These are phyloP conservation scores for Thalassiosira profunda DNA, from an alignment of 108 stramenopile species.

Conservation along the genomic window DNA sequence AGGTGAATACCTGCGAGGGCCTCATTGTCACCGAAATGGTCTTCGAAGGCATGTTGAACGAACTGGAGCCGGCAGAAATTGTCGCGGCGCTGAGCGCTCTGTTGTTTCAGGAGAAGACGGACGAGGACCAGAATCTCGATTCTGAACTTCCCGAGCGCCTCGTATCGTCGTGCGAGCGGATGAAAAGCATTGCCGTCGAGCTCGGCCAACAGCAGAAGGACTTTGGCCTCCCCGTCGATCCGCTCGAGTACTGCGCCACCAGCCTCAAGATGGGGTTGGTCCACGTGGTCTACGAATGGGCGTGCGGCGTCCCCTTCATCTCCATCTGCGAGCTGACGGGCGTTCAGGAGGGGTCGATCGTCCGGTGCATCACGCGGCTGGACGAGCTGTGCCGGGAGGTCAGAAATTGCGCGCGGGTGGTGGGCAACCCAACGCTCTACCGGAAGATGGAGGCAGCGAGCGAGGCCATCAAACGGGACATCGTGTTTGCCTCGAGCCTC, in stretches of 20 bases:
- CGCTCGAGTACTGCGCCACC: constrained; percentile 77
- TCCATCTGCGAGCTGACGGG: constrained; percentile 97
- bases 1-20: constrained; percentile 98
- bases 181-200: constrained; percentile 91
- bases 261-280: constrained; percentile 96
- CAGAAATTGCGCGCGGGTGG: constrained; percentile 87
- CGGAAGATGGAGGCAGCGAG: constrained; percentile 95
- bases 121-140: constrained; percentile 79
- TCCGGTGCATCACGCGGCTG: constrained; percentile 94
- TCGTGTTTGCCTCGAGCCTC: constrained; percentile 97
- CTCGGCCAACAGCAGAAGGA: constrained; percentile 87
- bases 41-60: constrained; percentile 97
- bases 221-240: constrained; percentile 90
- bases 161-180: constrained; percentile 78
- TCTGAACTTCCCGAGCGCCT: constrained; percentile 80
- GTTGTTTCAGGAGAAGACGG: constrained; percentile 87
- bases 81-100: constrained; percentile 94
- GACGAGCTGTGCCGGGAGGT: constrained; percentile 99
- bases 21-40: constrained; percentile 97
- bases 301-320: constrained; percentile 96
- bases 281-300: constrained; percentile 98
- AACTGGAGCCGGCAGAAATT: constrained; percentile 90
- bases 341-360: constrained; percentile 97
- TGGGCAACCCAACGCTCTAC: constrained; percentile 95
- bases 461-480: constrained; percentile 95